These are phyloP conservation scores for Tylopilus sp. DNA, from an alignment of 768 basidiomycete genomes.

Conservation along the genomic window DNA sequence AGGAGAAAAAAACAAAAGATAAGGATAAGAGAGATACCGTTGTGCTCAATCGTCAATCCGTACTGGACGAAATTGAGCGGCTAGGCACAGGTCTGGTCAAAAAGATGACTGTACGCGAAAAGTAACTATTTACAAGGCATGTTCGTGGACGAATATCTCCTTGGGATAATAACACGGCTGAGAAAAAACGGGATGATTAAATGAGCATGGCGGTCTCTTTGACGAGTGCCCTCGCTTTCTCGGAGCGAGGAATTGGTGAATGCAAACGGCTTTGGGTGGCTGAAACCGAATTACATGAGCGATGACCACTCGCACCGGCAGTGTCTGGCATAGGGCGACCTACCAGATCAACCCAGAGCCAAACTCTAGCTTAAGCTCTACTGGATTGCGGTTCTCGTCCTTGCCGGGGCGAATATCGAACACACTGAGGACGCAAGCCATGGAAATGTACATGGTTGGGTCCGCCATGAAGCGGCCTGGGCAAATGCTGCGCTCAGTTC, in stretches of 20 bases:
- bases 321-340: too few species aligned
- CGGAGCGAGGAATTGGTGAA: constrained; percentile 32
- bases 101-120: constrained; percentile 33
- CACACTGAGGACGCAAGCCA: constrained; percentile 28
- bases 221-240: constrained; percentile 24
- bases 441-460: constrained; percentile 35
- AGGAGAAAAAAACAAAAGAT: constrained; percentile 31
- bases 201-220: not conserved
- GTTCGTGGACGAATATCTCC: not conserved
- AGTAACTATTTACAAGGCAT: constrained; percentile 1
- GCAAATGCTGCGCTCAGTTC: constrained; percentile 30
- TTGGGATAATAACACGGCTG: not conserved
- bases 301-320: not conserved
- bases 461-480: constrained; percentile 46
- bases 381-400: constrained; percentile 16
- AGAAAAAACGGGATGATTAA: too few species aligned
- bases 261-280: constrained; percentile 31
- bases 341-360: constrained; percentile 32
- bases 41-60: constrained; percentile 57
- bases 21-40: constrained; percentile 59
- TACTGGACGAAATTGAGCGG: constrained; percentile 74
- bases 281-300: too few species aligned
- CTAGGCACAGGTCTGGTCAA: constrained; percentile 68
- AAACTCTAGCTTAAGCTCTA: constrained; percentile 22
- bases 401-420: constrained; percentile 25